Conservation (phyloP, 768 basidiomycete genomes). For the Boletus edulis region DNA sequence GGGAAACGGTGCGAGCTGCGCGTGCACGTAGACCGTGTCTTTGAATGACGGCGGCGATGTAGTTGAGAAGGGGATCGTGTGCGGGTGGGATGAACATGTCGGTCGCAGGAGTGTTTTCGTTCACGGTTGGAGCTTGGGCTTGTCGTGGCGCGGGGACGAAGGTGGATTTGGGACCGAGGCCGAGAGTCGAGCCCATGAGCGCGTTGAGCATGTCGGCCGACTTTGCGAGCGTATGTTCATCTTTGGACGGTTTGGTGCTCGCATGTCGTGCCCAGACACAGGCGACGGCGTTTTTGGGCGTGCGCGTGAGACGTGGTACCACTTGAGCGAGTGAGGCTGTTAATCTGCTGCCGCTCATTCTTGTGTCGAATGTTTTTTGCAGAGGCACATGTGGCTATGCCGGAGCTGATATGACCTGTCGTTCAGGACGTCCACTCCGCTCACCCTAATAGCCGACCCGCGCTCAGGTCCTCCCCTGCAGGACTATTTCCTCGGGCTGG, state of each 20-base stretch:
- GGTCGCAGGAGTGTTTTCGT: background rate
- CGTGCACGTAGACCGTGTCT: conserved; percentile 61
- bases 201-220: conserved; percentile 22
- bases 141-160: background rate
- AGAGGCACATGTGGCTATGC: too few species aligned
- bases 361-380: background rate
- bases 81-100: conserved; percentile 65
- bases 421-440: too few species aligned
- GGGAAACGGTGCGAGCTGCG: conserved; percentile 53
- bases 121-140: background rate
- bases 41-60: conserved; percentile 62
- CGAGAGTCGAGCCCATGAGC: conserved; percentile 22
- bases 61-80: conserved; percentile 70
- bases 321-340: background rate
- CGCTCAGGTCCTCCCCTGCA: background rate
- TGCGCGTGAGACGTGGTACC: background rate
- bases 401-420: too few species aligned
- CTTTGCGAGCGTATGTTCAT: conserved; percentile 23
- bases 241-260: conserved; percentile 16
- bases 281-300: background rate
- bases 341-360: conserved; percentile 11
- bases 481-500: background rate
- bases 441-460: too few species aligned
- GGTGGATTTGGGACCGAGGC: conserved; percentile 11
- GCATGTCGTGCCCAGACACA: conserved; percentile 10